Base-by-base conservation (phyloP, 768 basidiomycete species). In the Psilocybe cubensis region DNA sequence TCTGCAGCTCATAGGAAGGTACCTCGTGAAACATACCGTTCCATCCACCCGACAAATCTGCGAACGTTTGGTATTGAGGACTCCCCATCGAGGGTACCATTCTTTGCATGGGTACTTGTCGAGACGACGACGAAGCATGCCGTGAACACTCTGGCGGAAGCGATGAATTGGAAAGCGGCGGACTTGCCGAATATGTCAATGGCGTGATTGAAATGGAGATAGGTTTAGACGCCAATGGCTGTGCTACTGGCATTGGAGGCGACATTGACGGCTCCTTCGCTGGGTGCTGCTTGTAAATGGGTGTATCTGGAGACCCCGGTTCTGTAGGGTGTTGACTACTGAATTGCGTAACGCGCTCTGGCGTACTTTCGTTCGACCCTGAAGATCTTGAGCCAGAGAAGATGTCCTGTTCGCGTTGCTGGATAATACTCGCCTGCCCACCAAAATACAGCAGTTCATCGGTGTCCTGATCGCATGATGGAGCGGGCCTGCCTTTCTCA, bases 401-500 rank as follows among this genome's bases (percentile, higher is more conserved):
- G 7, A 20, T 18, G 35, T 23, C 8, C 28, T 31, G 29, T n/a
- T 31, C 46, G n/a, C 25, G 18, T 50, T 23, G 58, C 50, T 52
- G 63, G 23, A 74, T 64, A 18, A 77, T 59, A 23, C 65, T 68
- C 17, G 71, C 72, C 49, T 64, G 63, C 12, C 73, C 76, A 17
- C 70, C 72, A 46, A 75, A 73, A 31, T 74, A 68, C 38, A 68
- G 69, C 28, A 79, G 61, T 48, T 76, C 75, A 42, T 79, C 72
- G 52, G 72, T 68, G 12, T 61, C 59, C 5, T 51, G 50, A 24
- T 33, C 52, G 29, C 54, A 23, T 11, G 59, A 25, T 25, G 63
- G 60, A 2, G 56, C 54, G 6, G 52, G 57, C 31, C 46, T 64
- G 12, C 65, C 65, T 21, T 55, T 43, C 28, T 62, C 61, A n/a